Evolutionary conservation across 2,329 filamentous ascomycete species (phyloP).

Genomic region (Aspergillus terreus): DNA sequence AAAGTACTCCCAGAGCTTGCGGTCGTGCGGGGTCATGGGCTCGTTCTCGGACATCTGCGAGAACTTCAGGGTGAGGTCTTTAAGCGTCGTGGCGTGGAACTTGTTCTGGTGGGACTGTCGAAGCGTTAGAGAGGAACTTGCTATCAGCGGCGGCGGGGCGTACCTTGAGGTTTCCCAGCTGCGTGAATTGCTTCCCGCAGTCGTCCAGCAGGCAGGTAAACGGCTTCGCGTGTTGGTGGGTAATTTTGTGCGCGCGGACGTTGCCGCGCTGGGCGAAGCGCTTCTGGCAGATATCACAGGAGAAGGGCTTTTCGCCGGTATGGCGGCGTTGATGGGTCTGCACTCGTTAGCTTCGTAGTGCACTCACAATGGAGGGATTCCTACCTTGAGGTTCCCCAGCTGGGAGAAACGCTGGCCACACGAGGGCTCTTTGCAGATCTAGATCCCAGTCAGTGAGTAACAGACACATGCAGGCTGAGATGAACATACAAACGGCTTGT

Average conservation of each 20-base stretch:
- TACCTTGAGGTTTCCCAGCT: constrained; percentile 88
- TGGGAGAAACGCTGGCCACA: constrained; percentile 85
- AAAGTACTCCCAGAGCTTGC: constrained; percentile 80
- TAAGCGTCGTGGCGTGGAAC: constrained; percentile 75
- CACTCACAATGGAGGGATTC: constrained; percentile 13
- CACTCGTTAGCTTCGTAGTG: not conserved
- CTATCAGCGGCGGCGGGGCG: not conserved
- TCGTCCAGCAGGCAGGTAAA: constrained; percentile 77
- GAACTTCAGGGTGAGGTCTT: constrained; percentile 67
- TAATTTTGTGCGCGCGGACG: constrained; percentile 76
- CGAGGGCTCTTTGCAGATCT: constrained; percentile 65
- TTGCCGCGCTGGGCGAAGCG: constrained; percentile 83
- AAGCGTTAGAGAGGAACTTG: constrained; percentile 3
- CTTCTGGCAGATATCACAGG: constrained; percentile 75
- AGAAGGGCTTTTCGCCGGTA: constrained; percentile 80
- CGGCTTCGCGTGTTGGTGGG: constrained; percentile 72
- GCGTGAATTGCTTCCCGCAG: constrained; percentile 84
- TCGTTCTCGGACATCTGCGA: constrained; percentile 59
- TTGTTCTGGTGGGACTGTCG: constrained; percentile 84
- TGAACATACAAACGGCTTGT: constrained; percentile 77
- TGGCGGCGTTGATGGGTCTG: constrained; percentile 84
- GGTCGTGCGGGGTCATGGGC: constrained; percentile 64
- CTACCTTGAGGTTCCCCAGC: constrained; percentile 81
- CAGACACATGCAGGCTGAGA: no score
- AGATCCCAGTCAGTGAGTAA: not conserved